Base-by-base conservation (phyloP, 306 rosid genomes). In the Canavalia gladiata region DNA sequence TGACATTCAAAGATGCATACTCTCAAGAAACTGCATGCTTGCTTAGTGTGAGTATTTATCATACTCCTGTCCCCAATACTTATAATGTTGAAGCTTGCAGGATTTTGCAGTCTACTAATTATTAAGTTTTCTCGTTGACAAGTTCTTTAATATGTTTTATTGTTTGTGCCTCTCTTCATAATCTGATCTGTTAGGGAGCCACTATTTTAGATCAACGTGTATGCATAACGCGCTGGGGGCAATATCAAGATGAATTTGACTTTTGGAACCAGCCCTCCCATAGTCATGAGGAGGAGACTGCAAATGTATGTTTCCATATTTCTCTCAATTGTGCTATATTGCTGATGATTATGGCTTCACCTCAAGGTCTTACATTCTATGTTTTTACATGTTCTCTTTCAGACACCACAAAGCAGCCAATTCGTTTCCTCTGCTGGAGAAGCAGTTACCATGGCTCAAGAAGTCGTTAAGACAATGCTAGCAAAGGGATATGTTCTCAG, bases 221-320 rank as follows among this genome's bases (percentile, higher is more conserved):
- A 25, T 95, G 93, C 91, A 93, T 95, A 82, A 88, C 96, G 7
- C 97, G 88, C 77, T 95, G 99, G 99, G 99, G 99, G 42, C 90
- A 89, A 12, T 76, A 78, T 86, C 89, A 84, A 79, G 94, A 90
- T 69, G 93, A 89, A 74, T 89, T 65, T 79, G 87, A 86, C 75
- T 93, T 95, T 78, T 93, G 98, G 98, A 91, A 85, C 74, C 86
- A 46, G 35, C 81, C 95, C 50, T 54, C 87, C 1, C 8, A 68
- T 81, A 70, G 83, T 29, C 86, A 84, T 5, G 90, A 75, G 64
- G 88, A 88, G 1, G 92, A 90, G 54, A 51, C 82, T 74, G 18
- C 83, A 63, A 75, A 72, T 74, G 99, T 93, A 88, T 80, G 88
- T 59, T 8, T 68, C 43, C 72, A 13, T 51, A 18, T 71, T 56